Base-by-base conservation (phyloP, 441 rosid species). In the Euphorbia schlechtendalii region DNA sequence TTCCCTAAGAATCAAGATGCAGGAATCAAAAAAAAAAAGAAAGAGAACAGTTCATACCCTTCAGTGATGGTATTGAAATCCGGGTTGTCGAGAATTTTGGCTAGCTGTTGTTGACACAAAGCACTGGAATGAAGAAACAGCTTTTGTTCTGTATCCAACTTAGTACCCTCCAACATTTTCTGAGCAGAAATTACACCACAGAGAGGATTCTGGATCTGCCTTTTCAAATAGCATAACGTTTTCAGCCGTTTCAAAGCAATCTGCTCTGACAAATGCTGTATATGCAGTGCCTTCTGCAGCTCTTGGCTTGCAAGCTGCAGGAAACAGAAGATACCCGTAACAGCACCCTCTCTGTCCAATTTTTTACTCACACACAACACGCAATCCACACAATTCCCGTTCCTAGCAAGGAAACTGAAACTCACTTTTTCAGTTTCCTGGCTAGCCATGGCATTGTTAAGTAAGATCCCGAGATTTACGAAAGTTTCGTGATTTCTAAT, bases 221-320 rank as follows among this genome's bases (percentile, higher is more conserved):
- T 83, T 82, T 82, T 92, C 56, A 87, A 74, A 79, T 92, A 92
- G 70, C 91, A 80, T 48, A 92, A 53, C 72, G 81, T 77, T 78
- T 86, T 89, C 80, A 84, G 73, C 73, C 95, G 81, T 78, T 78
- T 87, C 71, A 77, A 18, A 12, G 98, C 96, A 54, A 85, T 89
- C 77, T 78, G 81, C 82, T 92, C 98, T 20, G 96, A 81, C 66
- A 92, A 71, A 68, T 80, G 82, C 80, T 92, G 98, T 53, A 92
- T 74, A 75, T 87, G 95, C 61, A 92, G 89, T 2, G 98, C 96
- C 73, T 83, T 90, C 73, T 92, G 96, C 77, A 92, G 81, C 74
- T 92, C 96, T 62, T 69, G 84, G 75, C 98, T 92, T 4, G 96
- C 92, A 27, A 92, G 96, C 81, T 89, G 98, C 79, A 92, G 73